These are phyloP conservation scores for Ophiocordyceps sinensis DNA, from an alignment of 2,329 filamentous ascomycete genomes.

Conservation along the genomic window DNA sequence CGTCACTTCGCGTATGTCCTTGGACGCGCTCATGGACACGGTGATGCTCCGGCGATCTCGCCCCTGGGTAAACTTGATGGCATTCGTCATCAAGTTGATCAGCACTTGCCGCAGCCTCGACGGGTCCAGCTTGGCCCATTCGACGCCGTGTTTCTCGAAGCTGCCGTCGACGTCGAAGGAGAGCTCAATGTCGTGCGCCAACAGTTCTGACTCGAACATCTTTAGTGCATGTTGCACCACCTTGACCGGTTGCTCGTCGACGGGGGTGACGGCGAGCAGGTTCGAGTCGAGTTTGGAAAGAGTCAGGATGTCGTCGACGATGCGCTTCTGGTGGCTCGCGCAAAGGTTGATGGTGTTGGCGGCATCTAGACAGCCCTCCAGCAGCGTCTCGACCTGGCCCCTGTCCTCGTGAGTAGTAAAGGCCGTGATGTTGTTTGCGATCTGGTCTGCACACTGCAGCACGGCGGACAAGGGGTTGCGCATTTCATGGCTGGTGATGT, in stretches of 20 bases:
- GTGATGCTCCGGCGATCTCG: constrained; percentile 44
- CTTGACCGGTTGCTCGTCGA: constrained; percentile 52
- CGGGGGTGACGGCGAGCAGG: constrained; percentile 54
- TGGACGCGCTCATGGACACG: constrained; percentile 51
- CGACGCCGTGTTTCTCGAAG: constrained; percentile 47
- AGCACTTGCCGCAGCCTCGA: constrained; percentile 60
- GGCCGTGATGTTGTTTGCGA: constrained; percentile 34
- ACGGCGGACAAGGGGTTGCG: constrained; percentile 63
- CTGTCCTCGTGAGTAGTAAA: constrained; percentile 22
- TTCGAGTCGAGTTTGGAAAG: constrained; percentile 58
- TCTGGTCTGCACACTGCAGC: constrained; percentile 64
- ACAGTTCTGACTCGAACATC: constrained; percentile 66
- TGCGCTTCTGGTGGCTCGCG: constrained; percentile 63
- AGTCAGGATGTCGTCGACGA: constrained; percentile 53
- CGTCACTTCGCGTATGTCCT: constrained; percentile 27
- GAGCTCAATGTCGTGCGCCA: constrained; percentile 57
- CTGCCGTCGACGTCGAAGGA: constrained; percentile 54
- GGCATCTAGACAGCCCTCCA: constrained; percentile 51
- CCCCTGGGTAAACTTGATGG: constrained; percentile 50
- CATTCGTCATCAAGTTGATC: constrained; percentile 61
- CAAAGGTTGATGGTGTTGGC: constrained; percentile 73
- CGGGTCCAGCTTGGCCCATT: constrained; percentile 64
- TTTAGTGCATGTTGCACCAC: constrained; percentile 57
- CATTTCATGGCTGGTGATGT: constrained; percentile 64
- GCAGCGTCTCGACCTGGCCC: constrained; percentile 30